phyloP scores from a whole-genome alignment of 108 stramenopile species.

The Nitzschia sp. region DNA sequence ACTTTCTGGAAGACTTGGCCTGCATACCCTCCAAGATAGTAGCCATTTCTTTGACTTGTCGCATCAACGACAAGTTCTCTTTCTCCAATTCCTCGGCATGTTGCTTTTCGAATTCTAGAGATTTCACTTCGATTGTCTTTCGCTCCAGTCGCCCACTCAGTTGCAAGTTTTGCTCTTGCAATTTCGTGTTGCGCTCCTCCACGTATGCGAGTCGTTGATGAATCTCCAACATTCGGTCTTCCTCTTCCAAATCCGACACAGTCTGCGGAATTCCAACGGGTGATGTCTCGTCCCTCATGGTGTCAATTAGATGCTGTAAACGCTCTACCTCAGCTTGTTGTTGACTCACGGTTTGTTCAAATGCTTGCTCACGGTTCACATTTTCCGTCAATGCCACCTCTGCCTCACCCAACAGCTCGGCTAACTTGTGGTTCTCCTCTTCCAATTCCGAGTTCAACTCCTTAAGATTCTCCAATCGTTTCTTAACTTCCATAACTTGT shows the following conservation, averaged over 20 bases:
- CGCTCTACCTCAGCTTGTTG: neutral
- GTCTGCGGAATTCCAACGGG: neutral
- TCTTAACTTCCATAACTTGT: neutral
- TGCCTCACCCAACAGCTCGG: neutral
- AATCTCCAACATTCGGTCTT: neutral
- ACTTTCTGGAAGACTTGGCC: neutral
- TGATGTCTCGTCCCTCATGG: neutral
- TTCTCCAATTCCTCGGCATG: constrained; percentile 61
- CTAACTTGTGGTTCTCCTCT: neutral
- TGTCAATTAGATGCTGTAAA: neutral
- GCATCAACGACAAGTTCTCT: constrained; percentile 46
- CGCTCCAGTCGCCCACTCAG: constrained; percentile 34
- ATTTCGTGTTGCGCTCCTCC: neutral
- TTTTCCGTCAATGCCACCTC: neutral
- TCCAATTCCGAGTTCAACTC: neutral
- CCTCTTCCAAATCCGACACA: neutral
- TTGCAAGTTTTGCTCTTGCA: neutral
- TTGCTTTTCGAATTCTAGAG: constrained; percentile 52
- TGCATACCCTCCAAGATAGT: constrained; percentile 5
- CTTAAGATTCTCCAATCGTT: neutral
- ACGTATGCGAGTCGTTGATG: neutral
- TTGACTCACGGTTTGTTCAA: neutral
- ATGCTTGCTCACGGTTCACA: neutral
- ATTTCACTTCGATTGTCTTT: constrained; percentile 24
- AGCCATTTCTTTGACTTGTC: constrained; percentile 57